Base-by-base conservation (phyloP, 2,329 filamentous ascomycete species). In the Claviceps fusiformis region DNA sequence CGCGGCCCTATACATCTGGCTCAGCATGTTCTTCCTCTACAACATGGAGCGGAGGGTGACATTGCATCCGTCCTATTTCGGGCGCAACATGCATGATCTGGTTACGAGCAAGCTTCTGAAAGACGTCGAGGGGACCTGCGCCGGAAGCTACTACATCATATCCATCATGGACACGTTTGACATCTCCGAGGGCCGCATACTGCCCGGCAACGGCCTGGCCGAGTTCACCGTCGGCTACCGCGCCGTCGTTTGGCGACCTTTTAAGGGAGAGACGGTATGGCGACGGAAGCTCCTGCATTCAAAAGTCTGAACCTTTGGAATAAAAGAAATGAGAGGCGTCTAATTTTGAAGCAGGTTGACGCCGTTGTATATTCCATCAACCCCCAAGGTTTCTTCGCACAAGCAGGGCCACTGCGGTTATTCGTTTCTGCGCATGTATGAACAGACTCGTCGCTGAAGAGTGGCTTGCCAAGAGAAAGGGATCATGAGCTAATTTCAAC, bases 101-200 rank as follows among this genome's bases (percentile, higher is more conserved):
- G 87, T 98, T 45, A 92, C 87, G 53, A 86, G 87, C 62, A 90
- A 92, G 71, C 82, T 98, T 33, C 80, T 95, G 60, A 86, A 88
- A 66, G 92, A 97, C 68, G 89, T 96, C 59, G 93, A 98, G 73
- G 93, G 93, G 29, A 92, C 88, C 46, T 96, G 91, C 71, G 93
- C 90, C 3, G 93, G 93, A 56, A 89, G 89, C 68, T 96, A 95
- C 76, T 97, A 93, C 71, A 95, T 98, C 67, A 93, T 98, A 64
- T 93, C 90, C 67, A 95, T 98, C 65, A 92, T 98, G 82, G 91
- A 96, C 70, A 88, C 91, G 51, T 91, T 95, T 65, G 88, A 96
- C 62, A 92, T 97, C 65, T 95, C 89, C 17, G 90, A 95, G 66
- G 91, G 91, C 13, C 86, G 89, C 62, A 92, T 98, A 59, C 80